phyloP scores from a whole-genome alignment of 495 filamentous ascomycete species.

The Penicillium mononematosum region DNA sequence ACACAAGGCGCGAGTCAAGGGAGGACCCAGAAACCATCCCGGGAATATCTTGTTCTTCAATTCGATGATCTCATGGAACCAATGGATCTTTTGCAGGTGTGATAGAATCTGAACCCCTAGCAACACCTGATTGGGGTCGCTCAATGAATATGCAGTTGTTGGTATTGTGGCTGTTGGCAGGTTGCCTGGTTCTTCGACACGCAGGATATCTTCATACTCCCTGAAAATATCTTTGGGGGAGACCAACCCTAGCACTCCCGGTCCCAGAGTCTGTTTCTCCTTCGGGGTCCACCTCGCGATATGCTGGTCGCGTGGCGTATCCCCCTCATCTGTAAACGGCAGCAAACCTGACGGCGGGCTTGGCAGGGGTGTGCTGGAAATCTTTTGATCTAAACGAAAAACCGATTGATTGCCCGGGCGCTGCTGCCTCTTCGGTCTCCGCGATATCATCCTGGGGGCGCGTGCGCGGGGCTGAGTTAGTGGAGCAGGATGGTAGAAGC shows the following conservation, averaged over 20 bases:
- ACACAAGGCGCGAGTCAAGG: not conserved
- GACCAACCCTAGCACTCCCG: not conserved
- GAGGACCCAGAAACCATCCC: not conserved
- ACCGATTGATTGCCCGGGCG: not conserved
- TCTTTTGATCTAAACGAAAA: not conserved
- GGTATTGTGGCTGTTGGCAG: not conserved
- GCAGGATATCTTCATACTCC: not conserved
- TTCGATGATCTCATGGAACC: constrained; percentile 7
- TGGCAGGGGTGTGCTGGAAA: not conserved
- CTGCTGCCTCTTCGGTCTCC: not conserved
- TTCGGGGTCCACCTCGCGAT: not conserved
- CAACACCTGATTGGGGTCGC: not conserved
- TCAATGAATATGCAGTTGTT: not conserved
- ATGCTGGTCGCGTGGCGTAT: not conserved
- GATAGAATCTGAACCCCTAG: constrained; percentile 5
- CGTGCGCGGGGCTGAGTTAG: constrained; percentile 17
- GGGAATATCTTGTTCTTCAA: not conserved
- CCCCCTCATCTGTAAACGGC: not conserved
- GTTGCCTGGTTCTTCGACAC: not conserved
- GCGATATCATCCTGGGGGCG: not conserved
- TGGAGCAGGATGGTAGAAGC: constrained; percentile 37
- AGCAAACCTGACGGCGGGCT: not conserved
- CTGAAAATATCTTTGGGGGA: constrained; percentile 1
- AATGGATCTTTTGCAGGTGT: not conserved
- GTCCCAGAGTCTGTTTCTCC: not conserved